These are phyloP conservation scores for Penicillium verhagenii DNA, from an alignment of 495 filamentous ascomycete species.

Conservation along the genomic window DNA sequence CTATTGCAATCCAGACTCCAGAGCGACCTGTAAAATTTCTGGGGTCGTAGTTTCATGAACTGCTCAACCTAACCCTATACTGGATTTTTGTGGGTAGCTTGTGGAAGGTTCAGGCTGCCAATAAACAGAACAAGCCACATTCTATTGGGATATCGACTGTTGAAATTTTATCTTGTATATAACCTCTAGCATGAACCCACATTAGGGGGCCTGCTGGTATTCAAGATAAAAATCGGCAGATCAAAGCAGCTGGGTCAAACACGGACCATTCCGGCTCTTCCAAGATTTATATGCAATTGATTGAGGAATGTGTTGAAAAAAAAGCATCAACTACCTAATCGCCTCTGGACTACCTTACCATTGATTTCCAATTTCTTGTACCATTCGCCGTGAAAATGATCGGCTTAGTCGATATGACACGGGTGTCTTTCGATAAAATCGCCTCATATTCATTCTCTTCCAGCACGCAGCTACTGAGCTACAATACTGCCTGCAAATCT, in stretches of 20 bases:
- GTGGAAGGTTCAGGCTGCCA: not conserved
- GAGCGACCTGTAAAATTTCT: too few relatives aligned
- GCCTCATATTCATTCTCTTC: not conserved
- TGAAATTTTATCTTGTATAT: not conserved
- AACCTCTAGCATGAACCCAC: not conserved
- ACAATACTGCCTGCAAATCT: not conserved
- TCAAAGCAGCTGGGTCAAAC: not conserved
- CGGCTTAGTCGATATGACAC: not conserved
- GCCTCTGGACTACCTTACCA: too few relatives aligned
- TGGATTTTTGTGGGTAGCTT: not conserved
- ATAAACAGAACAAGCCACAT: not conserved
- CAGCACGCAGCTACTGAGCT: not conserved
- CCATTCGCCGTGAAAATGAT: not conserved
- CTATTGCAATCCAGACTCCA: too few relatives aligned
- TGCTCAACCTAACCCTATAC: too few relatives aligned
- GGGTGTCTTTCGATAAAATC: not conserved
- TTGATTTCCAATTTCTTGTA: too few relatives aligned
- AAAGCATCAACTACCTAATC: too few relatives aligned
- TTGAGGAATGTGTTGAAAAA: too few relatives aligned
- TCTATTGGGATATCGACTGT: not conserved
- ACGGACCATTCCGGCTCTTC: too few relatives aligned
- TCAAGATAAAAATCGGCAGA: not conserved
- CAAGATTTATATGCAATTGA: too few relatives aligned
- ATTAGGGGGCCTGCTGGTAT: not conserved
- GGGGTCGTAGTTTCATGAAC: too few relatives aligned